Conservation (phyloP, 345 rosid species). For the Nephelium lappaceum region DNA sequence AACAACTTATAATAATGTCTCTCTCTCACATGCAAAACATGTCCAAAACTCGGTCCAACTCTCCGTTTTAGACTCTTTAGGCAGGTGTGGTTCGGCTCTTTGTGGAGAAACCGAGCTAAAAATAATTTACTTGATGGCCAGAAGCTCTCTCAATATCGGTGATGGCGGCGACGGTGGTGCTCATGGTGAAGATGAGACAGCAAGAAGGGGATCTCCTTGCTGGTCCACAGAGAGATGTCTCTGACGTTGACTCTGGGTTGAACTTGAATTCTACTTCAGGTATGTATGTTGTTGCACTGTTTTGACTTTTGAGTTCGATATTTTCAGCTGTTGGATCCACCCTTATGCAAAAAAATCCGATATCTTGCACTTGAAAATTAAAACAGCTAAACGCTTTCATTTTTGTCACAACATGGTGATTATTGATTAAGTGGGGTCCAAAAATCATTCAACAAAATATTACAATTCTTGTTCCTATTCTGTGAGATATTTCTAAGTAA, state of each 20-base stretch:
- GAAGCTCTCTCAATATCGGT: conserved; percentile 24
- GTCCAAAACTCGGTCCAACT: conserved; percentile 14
- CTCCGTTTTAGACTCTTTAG: background rate
- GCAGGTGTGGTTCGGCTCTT: conserved; percentile 34
- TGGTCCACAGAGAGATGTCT: conserved; percentile 57
- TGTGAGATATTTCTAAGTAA: too few species aligned
- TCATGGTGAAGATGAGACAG: conserved; percentile 14
- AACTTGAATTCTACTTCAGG: conserved; percentile 46
- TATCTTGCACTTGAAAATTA: too few species aligned
- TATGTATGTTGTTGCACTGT: too few species aligned
- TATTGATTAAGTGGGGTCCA: too few species aligned
- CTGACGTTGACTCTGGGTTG: conserved; percentile 65
- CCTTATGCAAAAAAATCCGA: too few species aligned
- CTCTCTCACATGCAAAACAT: conserved; percentile 37
- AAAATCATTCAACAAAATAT: too few species aligned
- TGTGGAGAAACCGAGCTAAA: conserved; percentile 22
- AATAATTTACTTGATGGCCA: conserved; percentile 31
- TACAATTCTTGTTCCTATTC: too few species aligned
- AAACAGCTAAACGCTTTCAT: too few species aligned
- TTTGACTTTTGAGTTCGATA: too few species aligned
- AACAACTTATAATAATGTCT: background rate
- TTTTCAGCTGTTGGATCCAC: too few species aligned
- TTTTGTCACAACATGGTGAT: too few species aligned
- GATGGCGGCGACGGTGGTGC: conserved; percentile 13
- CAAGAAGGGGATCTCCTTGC: conserved; percentile 30